Conservation (phyloP, 2,329 filamentous ascomycete genomes). For the Epichloe uncinata region DNA sequence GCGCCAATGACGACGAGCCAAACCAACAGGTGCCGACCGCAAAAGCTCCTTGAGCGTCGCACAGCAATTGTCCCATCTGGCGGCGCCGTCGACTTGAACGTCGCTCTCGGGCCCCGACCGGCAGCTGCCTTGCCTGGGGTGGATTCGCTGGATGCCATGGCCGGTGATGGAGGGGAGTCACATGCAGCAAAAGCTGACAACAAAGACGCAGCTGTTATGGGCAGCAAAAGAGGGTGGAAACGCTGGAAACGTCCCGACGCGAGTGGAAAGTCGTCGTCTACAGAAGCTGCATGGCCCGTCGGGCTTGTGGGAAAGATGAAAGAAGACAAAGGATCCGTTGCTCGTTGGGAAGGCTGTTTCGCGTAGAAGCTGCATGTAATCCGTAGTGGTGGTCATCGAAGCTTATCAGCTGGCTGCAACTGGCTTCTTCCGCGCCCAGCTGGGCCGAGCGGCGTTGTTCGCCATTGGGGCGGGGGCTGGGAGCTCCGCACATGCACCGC, state of each 20-base stretch:
- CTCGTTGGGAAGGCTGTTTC: not conserved
- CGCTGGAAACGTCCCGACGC: not conserved
- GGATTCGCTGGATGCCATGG: slow-evolving; percentile 6
- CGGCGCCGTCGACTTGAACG: not conserved
- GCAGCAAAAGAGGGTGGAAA: not conserved
- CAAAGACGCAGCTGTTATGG: not conserved
- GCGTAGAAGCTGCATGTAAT: not conserved
- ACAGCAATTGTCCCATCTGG: not conserved
- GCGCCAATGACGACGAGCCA: slow-evolving; percentile 7
- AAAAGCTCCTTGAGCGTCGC: not conserved
- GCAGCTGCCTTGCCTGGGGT: not conserved
- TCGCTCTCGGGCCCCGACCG: not conserved
- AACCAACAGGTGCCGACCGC: slow-evolving; percentile 5
- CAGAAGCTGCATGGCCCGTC: slow-evolving; percentile 1
- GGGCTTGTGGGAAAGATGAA: not conserved
- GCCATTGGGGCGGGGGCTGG: too few species aligned
- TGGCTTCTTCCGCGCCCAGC: not conserved
- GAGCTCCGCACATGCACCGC: too few species aligned
- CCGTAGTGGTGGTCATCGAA: not conserved
- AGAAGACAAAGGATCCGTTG: not conserved
- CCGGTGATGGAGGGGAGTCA: too few species aligned
- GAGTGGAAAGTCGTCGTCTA: not conserved
- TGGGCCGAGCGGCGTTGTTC: not conserved
- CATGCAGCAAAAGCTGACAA: not conserved
- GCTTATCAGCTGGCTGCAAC: too few species aligned